Conservation (phyloP, 1,284 basidiomycete genomes). For the Taiwanofungus camphoratus region DNA sequence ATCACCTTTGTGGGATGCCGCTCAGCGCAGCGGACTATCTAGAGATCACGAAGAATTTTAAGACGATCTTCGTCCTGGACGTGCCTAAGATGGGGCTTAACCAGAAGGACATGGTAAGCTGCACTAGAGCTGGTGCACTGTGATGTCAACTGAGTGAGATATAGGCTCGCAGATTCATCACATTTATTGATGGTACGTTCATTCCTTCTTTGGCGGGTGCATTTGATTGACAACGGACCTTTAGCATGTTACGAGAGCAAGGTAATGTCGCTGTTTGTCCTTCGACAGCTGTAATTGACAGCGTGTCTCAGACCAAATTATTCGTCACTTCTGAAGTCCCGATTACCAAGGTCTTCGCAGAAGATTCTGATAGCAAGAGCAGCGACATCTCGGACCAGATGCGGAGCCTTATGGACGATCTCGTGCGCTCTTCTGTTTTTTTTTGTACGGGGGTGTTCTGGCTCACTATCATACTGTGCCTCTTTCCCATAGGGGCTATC, state of each 20-base stretch:
- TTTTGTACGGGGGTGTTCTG: no score
- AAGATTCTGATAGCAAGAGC: slow-evolving; percentile 43
- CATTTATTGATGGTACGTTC: slow-evolving; percentile 85
- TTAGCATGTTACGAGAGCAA: slow-evolving; percentile 88
- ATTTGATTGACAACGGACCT: slow-evolving; percentile 3
- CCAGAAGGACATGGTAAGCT: slow-evolving; percentile 76
- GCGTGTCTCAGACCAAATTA: slow-evolving; percentile 64
- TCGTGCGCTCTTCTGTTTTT: slow-evolving; percentile 47
- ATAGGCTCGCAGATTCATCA: slow-evolving; percentile 91
- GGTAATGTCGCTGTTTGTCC: no score
- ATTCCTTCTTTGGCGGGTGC: slow-evolving; percentile 1
- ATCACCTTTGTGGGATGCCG: slow-evolving; percentile 85
- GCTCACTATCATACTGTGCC: no score
- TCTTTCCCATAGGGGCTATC: slow-evolving; percentile 58
- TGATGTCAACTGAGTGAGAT: not conserved
- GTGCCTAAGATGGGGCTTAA: slow-evolving; percentile 86
- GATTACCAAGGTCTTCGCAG: slow-evolving; percentile 83
- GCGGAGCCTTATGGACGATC: slow-evolving; percentile 85
- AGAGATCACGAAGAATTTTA: slow-evolving; percentile 86
- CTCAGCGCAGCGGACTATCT: slow-evolving; percentile 95
- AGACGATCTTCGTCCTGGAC: slow-evolving; percentile 84
- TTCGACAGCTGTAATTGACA: no score
- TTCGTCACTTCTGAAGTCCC: slow-evolving; percentile 89
- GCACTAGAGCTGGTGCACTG: not conserved
- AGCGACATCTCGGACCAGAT: slow-evolving; percentile 69